Evolutionary conservation across 331 rosid genomes (phyloP), one percentile per base, ranked within the genome.

Genomic region (Prunus yedoensis): DNA sequence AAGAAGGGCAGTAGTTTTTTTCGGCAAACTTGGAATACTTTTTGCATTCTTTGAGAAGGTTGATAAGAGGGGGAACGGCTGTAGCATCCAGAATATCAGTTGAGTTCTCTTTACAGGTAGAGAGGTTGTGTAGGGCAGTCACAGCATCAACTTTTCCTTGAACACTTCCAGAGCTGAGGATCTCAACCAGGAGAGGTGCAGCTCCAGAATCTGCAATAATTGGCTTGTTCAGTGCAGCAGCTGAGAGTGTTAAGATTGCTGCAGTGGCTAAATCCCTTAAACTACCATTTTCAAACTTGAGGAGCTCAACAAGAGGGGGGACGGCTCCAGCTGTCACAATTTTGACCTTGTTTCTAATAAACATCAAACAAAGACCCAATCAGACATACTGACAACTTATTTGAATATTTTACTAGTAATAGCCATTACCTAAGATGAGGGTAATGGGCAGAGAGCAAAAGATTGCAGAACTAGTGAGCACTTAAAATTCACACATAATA

Each of bases 141-240:
- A 92, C 94, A 4, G 96, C 88, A 75, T 92, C 97, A 45, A 92
- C 97, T 84, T 79, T 92, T 71, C 94, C 92, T 86, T 92, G 97
- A 68, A 90, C 88, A 68, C 90, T 87, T 73, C 96, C 97, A 52
- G 91, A 90, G 80, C 88, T 87, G 59, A 90, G 97, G 83, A 88
- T 90, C 87, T 84, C 92, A 74, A 92, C 89, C 77, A 92, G 90
- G 60, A 90, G 91, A 65, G 97, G 92, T 65, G 89, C 89, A 25
- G 92, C 94, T 77, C 97, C 97, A 47, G 97, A 89, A 45, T 90
- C 85, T 69, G 82, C 89, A 77, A 92, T 92, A 25, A 83, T 81
- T 17, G 91, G 87, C 83, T 90, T 88, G 90, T 92, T 92, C 59
- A 86, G 62, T 28, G 87, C 85, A 77, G 96, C 94, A 56, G 96